phyloP scores from a whole-genome alignment of 2,329 filamentous ascomycete genomes.

The Mycosphaerelloides madeirae region DNA sequence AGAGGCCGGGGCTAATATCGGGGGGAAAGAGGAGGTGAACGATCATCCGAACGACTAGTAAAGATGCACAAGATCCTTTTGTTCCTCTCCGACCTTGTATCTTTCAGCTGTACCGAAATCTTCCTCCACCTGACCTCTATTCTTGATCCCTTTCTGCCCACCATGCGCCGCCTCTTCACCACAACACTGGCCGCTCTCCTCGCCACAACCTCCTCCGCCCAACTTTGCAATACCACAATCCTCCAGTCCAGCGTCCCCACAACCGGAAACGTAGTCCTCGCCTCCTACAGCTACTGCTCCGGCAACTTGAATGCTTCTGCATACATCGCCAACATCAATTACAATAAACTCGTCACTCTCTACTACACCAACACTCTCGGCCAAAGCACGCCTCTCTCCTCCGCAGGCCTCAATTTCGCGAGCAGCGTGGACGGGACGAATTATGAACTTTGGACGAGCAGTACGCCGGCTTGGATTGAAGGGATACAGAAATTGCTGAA shows the following conservation, averaged over 20 bases:
- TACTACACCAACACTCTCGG: slow-evolving; percentile 30
- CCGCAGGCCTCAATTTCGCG: slow-evolving; percentile 24
- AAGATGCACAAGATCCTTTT: too few relatives aligned
- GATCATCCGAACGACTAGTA: too few relatives aligned
- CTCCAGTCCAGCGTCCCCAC: slow-evolving; percentile 16
- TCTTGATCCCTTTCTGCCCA: too few relatives aligned
- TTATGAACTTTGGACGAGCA: slow-evolving; percentile 28
- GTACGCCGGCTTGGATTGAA: slow-evolving; percentile 27
- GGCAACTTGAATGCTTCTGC: slow-evolving; percentile 22
- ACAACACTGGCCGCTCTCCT: slow-evolving; percentile 3
- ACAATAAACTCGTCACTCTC: slow-evolving; percentile 30
- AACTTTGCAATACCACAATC: slow-evolving; percentile 23
- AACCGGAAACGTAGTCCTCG: slow-evolving; percentile 23
- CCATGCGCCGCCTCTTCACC: too few relatives aligned
- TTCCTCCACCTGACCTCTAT: too few relatives aligned
- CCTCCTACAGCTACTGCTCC: slow-evolving; percentile 30
- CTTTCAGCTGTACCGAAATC: too few relatives aligned
- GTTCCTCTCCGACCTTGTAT: too few relatives aligned
- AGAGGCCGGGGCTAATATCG: too few relatives aligned
- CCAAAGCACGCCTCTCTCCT: slow-evolving; percentile 28
- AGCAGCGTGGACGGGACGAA: slow-evolving; percentile 20
- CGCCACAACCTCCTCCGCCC: slow-evolving; percentile 8
- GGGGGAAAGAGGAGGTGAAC: too few relatives aligned
- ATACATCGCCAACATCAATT: slow-evolving; percentile 30
- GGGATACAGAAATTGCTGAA: slow-evolving; percentile 29